Percentiles rank a stretch among this genome's conserved stretches.
phyloP scores from a whole-genome alignment of 768 basidiomycete species.

The Leucocoprinus leucothites region DNA sequence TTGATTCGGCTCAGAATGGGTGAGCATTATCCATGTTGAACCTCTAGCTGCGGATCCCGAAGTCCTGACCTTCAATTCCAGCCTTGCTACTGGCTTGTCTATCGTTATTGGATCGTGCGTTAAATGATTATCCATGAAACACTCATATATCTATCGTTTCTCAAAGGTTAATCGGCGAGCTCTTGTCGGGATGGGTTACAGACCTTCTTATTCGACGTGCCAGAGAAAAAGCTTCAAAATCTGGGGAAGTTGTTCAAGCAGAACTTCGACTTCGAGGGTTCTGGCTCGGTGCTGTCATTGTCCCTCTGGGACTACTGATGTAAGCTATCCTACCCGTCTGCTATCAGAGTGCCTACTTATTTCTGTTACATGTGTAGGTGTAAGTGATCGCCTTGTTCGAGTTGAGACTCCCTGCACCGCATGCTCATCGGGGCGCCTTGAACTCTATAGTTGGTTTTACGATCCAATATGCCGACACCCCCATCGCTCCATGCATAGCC shows the following conservation, averaged over 20 bases:
- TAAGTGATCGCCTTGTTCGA: too few relatives aligned
- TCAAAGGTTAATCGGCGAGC: slow-evolving; percentile 26
- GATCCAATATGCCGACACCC: slow-evolving; percentile 28
- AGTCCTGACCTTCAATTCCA: too few relatives aligned
- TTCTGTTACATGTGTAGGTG: too few relatives aligned
- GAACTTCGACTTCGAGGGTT: slow-evolving; percentile 34
- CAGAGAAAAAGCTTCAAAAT: slow-evolving; percentile 21
- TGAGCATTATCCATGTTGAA: too few relatives aligned
- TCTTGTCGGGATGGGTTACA: slow-evolving; percentile 33
- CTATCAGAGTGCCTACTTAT: too few relatives aligned
- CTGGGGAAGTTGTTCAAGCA: slow-evolving; percentile 22
- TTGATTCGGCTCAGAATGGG: slow-evolving; percentile 33
- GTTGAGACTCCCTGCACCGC: neutral
- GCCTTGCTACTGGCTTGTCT: slow-evolving; percentile 33
- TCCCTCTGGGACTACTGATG: slow-evolving; percentile 32
- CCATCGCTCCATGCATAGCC: slow-evolving; percentile 35
- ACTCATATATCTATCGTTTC: too few relatives aligned
- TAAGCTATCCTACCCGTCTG: slow-evolving; percentile 16
- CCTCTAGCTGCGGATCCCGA: too few relatives aligned
- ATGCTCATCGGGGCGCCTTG: neutral
- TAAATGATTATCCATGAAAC: too few relatives aligned
- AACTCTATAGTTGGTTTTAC: slow-evolving; percentile 27
- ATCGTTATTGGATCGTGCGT: slow-evolving; percentile 33
- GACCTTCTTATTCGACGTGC: slow-evolving; percentile 33
- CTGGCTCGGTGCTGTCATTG: slow-evolving; percentile 33